A percentile compares a stretch with the other conserved stretches of the same genome.
phyloP scores from a whole-genome alignment of 345 rosid genomes.

The Salix purpurea region DNA sequence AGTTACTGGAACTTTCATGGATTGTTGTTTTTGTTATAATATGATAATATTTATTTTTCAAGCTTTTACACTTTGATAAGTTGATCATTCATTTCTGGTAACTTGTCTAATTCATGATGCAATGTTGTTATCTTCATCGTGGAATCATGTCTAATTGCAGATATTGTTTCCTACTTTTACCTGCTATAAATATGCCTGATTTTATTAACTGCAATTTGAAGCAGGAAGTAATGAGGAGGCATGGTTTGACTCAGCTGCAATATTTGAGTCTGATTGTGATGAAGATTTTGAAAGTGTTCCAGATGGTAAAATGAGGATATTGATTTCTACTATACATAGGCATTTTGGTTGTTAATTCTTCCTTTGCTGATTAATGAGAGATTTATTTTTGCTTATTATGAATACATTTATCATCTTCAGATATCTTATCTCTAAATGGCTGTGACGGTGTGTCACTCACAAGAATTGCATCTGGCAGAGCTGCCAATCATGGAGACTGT shows the following conservation, averaged over 20 bases:
- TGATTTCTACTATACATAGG: neutral
- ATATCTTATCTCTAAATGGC: constrained; percentile 19
- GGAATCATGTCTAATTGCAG: neutral
- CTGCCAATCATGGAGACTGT: constrained; percentile 33
- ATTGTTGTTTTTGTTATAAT: neutral
- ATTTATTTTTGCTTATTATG: neutral
- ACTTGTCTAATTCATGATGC: neutral
- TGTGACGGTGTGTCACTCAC: constrained; percentile 11
- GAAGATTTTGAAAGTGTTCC: constrained; percentile 30
- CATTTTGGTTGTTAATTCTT: neutral
- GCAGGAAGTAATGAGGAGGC: constrained; percentile 29
- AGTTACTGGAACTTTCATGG: too few species aligned
- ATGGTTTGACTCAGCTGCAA: constrained; percentile 28
- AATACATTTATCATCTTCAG: constrained; percentile 15
- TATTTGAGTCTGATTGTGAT: constrained; percentile 29
- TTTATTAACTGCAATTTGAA: constrained; percentile 11
- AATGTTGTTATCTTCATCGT: neutral
- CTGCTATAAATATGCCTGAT: neutral
- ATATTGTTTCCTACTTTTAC: neutral
- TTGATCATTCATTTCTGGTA: neutral
- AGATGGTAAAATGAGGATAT: constrained; percentile 20
- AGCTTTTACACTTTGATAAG: neutral
- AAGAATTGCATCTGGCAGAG: constrained; percentile 16
- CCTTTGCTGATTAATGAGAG: neutral
- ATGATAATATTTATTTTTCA: neutral